A percentile compares a stretch with the other conserved stretches of the same genome.
Conservation (phyloP, 2,329 filamentous ascomycete genomes). For the Cytospora piceae region DNA sequence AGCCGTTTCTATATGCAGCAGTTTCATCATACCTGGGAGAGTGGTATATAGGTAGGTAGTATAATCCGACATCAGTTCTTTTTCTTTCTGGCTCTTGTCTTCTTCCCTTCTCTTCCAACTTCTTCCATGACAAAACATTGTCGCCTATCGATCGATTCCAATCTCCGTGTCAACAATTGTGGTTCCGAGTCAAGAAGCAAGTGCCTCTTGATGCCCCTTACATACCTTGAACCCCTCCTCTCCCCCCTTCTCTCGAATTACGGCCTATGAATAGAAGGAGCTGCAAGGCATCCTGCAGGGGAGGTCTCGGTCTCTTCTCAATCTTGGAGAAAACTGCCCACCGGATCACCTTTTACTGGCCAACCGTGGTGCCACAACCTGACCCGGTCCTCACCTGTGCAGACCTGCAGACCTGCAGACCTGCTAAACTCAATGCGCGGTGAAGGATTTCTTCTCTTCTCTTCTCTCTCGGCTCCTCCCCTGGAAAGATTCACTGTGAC, state of each 20-base stretch:
- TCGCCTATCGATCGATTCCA: not conserved
- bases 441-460: not conserved
- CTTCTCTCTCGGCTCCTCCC: not conserved
- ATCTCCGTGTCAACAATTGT: not conserved
- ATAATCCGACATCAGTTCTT: constrained; percentile 6
- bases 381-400: not conserved
- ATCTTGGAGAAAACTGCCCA: not conserved
- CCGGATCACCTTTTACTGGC: constrained; percentile 6
- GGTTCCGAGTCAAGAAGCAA: constrained; percentile 1
- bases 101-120: not conserved
- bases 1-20: not conserved
- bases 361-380: constrained; percentile 17
- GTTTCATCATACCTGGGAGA: not conserved
- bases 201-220: not conserved
- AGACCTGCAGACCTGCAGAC: not conserved
- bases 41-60: not conserved
- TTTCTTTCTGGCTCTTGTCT: not conserved
- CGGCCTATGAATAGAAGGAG: not conserved
- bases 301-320: not conserved
- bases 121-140: not conserved
- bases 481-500: too few species aligned
- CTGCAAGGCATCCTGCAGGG: constrained; percentile 21
- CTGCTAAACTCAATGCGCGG: constrained; percentile 12
- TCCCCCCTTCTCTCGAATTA: not conserved
- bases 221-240: not conserved